A percentile compares a stretch with the other conserved stretches of the same genome.
Evolutionary conservation across 768 basidiomycete species (phyloP).

Genomic region (Mycena vitilis): DNA sequence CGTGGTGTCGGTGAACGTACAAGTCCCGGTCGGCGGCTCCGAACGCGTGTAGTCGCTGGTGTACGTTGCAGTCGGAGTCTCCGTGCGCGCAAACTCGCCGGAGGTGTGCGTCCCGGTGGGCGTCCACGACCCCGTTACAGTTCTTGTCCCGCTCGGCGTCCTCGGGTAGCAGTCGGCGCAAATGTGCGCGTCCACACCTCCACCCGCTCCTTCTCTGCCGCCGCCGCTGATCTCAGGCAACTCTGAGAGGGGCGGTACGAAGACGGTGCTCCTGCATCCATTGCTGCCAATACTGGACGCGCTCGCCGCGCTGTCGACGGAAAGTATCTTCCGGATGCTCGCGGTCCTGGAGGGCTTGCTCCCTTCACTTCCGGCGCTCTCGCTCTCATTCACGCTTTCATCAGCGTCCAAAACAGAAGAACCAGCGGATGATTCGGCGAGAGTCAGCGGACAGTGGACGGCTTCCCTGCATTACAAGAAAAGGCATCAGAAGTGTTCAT

Average conservation of each 20-base stretch:
- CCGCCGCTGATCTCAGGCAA: constrained; percentile 67
- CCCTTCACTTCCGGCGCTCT: not conserved
- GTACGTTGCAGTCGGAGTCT: constrained; percentile 4
- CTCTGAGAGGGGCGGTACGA: constrained; percentile 79
- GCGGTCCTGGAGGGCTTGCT: constrained; percentile 42
- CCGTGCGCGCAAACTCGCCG: not conserved
- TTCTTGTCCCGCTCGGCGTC: constrained; percentile 16
- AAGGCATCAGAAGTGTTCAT: constrained; percentile 6
- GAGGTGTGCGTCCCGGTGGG: constrained; percentile 13
- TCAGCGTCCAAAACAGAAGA: constrained; percentile 38
- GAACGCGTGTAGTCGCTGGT: constrained; percentile 2
- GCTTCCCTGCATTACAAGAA: constrained; percentile 69
- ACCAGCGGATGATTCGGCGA: constrained; percentile 63
- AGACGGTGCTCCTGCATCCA: constrained; percentile 79
- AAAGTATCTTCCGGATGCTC: constrained; percentile 77
- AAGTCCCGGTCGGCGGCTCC: constrained; percentile 9
- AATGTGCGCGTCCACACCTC: constrained; percentile 18
- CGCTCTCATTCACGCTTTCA: constrained; percentile 19
- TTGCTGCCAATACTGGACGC: constrained; percentile 57
- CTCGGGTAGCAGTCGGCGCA: constrained; percentile 14
- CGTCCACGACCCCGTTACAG: constrained; percentile 17
- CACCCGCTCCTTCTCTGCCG: constrained; percentile 19
- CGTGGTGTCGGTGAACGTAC: not conserved
- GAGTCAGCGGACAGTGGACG: constrained; percentile 71
- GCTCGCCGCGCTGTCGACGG: constrained; percentile 60